Evolutionary conservation across 371 early-diverging fungal genomes (phyloP).

Genomic region (Chytridium lagenaria): DNA sequence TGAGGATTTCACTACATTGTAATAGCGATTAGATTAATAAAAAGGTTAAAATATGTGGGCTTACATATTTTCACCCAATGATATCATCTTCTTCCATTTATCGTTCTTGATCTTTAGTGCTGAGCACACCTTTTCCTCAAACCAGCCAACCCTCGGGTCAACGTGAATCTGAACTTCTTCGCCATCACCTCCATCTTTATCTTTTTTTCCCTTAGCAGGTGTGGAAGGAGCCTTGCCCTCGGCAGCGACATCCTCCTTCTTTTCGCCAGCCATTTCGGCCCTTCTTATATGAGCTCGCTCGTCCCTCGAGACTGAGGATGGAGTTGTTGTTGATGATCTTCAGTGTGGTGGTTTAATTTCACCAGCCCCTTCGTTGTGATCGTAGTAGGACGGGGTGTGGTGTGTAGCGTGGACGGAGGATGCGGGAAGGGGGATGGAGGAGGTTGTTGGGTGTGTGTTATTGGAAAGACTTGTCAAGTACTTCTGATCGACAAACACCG

Average conservation of each 20-base stretch:
- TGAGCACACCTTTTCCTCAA: slow-evolving; percentile 55
- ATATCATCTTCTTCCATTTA: slow-evolving; percentile 64
- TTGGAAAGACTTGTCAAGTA: no score
- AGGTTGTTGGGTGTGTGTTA: no score
- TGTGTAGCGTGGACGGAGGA: no score
- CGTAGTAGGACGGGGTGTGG: no score
- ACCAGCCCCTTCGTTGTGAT: no score
- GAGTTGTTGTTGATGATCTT: no score
- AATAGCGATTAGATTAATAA: background rate
- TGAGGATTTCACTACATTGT: slow-evolving; percentile 52
- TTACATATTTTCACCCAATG: slow-evolving; percentile 56
- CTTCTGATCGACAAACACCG: no score
- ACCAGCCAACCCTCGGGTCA: slow-evolving; percentile 56
- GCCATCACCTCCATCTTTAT: slow-evolving; percentile 46
- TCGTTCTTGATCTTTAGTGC: slow-evolving; percentile 62
- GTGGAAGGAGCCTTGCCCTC: slow-evolving; percentile 31
- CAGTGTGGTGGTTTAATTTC: no score
- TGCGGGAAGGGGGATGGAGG: no score
- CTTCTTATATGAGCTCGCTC: no score
- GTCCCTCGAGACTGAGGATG: no score
- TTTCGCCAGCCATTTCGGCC: slow-evolving; percentile 17
- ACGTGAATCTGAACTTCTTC: slow-evolving; percentile 44
- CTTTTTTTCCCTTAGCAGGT: slow-evolving; percentile 48
- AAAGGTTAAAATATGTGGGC: background rate
- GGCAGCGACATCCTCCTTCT: slow-evolving; percentile 13